Conservation (phyloP, 2,329 filamentous ascomycete species). For the Botrytis paeoniae region DNA sequence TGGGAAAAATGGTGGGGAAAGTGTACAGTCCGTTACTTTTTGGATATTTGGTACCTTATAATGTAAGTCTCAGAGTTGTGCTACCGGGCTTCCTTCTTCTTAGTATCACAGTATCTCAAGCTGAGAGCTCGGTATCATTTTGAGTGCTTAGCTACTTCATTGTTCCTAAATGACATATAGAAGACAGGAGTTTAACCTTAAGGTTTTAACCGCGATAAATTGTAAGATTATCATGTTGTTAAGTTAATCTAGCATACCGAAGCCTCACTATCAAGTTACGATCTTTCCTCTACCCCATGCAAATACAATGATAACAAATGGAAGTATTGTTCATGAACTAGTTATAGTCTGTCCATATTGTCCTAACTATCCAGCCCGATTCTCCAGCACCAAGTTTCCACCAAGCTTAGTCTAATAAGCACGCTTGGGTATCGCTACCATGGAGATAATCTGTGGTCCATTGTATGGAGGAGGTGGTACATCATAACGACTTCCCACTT, state of each 20-base stretch:
- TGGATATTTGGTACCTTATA: neutral
- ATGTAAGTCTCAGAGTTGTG: neutral
- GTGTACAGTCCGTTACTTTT: neutral
- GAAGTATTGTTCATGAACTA: neutral
- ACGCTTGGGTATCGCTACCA: conserved; percentile 9
- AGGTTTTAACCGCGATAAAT: neutral
- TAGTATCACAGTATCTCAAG: neutral
- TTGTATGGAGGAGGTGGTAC: neutral
- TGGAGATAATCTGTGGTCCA: neutral
- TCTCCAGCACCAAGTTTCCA: neutral
- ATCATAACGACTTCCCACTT: conserved; percentile 8
- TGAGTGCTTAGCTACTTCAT: neutral
- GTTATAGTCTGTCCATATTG: neutral
- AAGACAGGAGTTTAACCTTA: neutral
- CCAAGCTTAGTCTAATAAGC: conserved; percentile 3
- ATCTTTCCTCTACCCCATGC: neutral
- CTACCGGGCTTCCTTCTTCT: neutral
- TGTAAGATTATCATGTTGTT: neutral
- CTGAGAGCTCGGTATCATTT: neutral
- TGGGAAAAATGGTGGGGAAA: neutral
- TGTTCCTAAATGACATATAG: no score
- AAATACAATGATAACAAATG: neutral
- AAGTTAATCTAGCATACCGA: neutral
- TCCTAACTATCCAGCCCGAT: neutral
- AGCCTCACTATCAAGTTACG: neutral